Conservation (phyloP, 805 yeast genomes). For the Candida taoyuanica region DNA sequence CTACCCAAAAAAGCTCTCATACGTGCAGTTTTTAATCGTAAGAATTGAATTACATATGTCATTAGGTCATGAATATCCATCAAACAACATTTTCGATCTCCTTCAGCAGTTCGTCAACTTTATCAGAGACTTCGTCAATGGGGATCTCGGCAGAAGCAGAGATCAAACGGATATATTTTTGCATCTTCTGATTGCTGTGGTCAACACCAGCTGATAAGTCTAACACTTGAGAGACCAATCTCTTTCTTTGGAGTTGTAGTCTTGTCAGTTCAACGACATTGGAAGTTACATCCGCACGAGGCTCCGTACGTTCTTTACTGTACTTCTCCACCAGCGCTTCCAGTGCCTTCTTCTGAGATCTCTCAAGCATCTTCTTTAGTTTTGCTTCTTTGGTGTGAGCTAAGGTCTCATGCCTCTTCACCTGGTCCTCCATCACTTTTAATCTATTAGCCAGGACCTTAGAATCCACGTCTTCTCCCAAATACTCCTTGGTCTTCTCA, state of each 20-base stretch:
- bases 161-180: slow-evolving; percentile 63
- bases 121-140: slow-evolving; percentile 61
- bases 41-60: too few relatives aligned
- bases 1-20: too few relatives aligned
- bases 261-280: slow-evolving; percentile 32
- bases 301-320: not conserved
- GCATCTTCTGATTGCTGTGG: slow-evolving; percentile 45
- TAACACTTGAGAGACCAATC: slow-evolving; percentile 33
- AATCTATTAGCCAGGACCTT: slow-evolving; percentile 12
- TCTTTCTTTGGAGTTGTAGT: slow-evolving; percentile 39
- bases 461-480: slow-evolving; percentile 18
- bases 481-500: slow-evolving; percentile 19
- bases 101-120: slow-evolving; percentile 55
- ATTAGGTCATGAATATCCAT: not conserved
- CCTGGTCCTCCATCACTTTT: slow-evolving; percentile 15
- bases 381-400: slow-evolving; percentile 24
- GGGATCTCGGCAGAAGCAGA: slow-evolving; percentile 66
- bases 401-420: slow-evolving; percentile 18
- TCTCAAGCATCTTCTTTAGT: slow-evolving; percentile 26
- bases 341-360: slow-evolving; percentile 26
- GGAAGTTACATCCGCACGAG: slow-evolving; percentile 19
- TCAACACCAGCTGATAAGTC: slow-evolving; percentile 27
- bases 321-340: slow-evolving; percentile 4
- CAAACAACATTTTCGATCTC: slow-evolving; percentile 20
- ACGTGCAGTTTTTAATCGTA: too few relatives aligned